A percentile compares a stretch with the other conserved stretches of the same genome.
phyloP scores from a whole-genome alignment of 2,329 filamentous ascomycete species.

The Cladophialophora yegresii region DNA sequence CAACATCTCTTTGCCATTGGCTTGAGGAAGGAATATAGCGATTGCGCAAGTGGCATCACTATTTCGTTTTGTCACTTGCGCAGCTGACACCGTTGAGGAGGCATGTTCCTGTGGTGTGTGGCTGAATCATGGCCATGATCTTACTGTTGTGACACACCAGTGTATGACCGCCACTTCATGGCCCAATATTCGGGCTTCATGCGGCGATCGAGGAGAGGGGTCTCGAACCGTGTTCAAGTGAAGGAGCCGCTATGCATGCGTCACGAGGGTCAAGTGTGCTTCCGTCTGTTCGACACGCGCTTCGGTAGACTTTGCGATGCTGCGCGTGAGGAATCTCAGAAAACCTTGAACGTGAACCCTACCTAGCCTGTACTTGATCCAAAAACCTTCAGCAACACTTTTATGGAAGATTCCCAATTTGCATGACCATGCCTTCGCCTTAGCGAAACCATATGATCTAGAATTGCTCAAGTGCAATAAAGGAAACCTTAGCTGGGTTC shows the following conservation, averaged over 20 bases:
- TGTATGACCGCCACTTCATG: no score
- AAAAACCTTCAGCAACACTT: not conserved
- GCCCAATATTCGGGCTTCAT: no score
- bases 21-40: not conserved
- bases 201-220: no score
- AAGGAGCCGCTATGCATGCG: no score
- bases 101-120: not conserved
- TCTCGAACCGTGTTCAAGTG: no score
- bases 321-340: no score
- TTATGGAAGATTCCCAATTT: not conserved
- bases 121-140: no score
- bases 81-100: not conserved
- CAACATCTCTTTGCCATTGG: not conserved
- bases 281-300: no score
- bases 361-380: not conserved
- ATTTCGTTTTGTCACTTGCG: not conserved
- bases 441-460: not conserved
- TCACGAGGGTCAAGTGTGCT: no score
- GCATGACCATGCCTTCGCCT: not conserved
- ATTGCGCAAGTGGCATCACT: not conserved
- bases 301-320: no score
- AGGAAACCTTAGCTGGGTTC: not conserved
- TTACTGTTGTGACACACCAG: no score
- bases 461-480: not conserved
- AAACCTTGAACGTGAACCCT: no score